Percentiles rank a stretch among this genome's conserved stretches.
phyloP scores from a whole-genome alignment of 371 early-diverging fungal species.

The Batrachochytrium dendrobatidis region DNA sequence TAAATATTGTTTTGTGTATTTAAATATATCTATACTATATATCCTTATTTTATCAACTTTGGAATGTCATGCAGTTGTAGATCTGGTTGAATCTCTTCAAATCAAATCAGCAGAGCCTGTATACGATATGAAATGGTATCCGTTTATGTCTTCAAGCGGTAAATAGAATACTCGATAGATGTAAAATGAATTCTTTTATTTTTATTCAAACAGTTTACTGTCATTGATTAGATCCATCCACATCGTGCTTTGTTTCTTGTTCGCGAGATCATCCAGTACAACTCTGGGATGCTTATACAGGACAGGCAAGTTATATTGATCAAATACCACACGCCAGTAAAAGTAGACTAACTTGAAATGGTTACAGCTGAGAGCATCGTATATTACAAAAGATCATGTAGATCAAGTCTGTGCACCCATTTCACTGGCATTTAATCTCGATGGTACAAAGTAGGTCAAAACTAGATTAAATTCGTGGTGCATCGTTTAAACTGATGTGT shows the following conservation, averaged over 20 bases:
- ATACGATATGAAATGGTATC: background rate
- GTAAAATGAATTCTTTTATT: background rate
- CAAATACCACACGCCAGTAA: background rate
- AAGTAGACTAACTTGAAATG: background rate
- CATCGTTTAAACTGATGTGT: background rate
- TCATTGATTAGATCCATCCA: background rate
- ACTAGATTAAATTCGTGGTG: background rate
- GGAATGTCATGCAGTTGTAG: background rate
- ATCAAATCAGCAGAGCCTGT: background rate
- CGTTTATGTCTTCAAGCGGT: conserved; percentile 1
- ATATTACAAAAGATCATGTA: background rate
- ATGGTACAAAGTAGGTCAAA: background rate
- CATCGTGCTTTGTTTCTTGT: conserved; percentile 2
- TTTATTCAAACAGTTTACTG: background rate
- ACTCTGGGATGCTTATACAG: conserved; percentile 3
- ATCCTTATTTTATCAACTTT: background rate
- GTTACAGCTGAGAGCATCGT: background rate
- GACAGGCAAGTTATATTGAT: background rate
- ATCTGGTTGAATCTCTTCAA: background rate
- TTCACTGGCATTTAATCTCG: background rate
- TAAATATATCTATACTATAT: background rate
- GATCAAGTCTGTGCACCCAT: background rate
- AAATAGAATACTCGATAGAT: no score
- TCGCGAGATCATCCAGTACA: background rate
- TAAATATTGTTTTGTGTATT: background rate